Evolutionary conservation across 2,329 filamentous ascomycete genomes (phyloP), one percentile per base, ranked within the genome.

Genomic region (Penicillium frequentans): DNA sequence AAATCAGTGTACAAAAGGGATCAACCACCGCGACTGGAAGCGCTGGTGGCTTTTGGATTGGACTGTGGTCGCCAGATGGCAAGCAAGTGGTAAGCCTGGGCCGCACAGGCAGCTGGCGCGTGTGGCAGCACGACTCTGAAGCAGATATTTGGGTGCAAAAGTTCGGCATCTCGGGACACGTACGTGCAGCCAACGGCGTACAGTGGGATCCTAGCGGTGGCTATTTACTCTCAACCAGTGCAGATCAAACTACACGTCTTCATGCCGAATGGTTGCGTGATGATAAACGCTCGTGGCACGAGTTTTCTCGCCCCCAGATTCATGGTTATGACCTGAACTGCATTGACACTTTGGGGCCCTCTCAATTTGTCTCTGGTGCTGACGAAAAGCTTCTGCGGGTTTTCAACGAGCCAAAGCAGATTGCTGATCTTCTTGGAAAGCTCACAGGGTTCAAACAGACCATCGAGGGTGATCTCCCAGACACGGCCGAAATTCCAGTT

Each of bases 251-350:
- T 0, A 96, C 93, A 3, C 84, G 95, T 49, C 81, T 98, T 21
- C 91, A 93, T 72, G 89, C 91, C 1, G 80, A 87, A 68, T 98
- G 93, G 95, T 83, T 82, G 58, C 79, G 80, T 29, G 74, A 73
- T 2, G 66, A 70, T 3, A 49, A 62, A 48, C 68, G 65, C 42
- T 91, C 91, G 11, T 99, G 95, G 95, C 93, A 98, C 74, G 95
- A 99, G 73, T 92, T 98, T 80, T 89, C 93, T 1, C 83, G 95
- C 49, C 95, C 95, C 4, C 95, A 99, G 73, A 99, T 99, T 63
- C 95, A 99, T 72, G 95, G 95, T 37, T 99, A 99, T 73, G 93
- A 99, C 73, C 83, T 99, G 54, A 99, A 98, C 79, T 98, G 95
- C 73, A 87, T 98, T 61, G 90, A 92, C 68, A 84, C 87, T 0